Base-by-base conservation (phyloP, 192 early-diverging fungal species). In the Dissophora ornata region DNA sequence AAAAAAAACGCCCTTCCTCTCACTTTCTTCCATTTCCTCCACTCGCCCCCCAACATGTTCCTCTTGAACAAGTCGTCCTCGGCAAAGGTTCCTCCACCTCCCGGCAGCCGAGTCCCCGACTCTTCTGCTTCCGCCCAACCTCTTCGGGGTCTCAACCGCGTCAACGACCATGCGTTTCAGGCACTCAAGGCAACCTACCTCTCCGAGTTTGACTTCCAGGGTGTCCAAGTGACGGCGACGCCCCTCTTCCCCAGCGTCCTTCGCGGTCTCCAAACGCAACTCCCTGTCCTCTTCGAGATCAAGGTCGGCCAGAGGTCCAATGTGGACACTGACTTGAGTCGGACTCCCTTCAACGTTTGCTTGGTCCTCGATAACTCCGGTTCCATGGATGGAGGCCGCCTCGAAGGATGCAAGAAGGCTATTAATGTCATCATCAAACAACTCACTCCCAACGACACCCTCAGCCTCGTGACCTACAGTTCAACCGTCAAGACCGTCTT, bases 271-370 rank as follows among this genome's bases (percentile, higher is more conserved):
- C 48, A 59, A 25, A 69, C 67, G 10, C 28, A 61, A 33, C 47
- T 69, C 41, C 67, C 67, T 36, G 51, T 69, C 33, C 57, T 69
- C 29, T 61, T 69, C 58, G 38, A 69, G 28, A 53, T 69, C 58
- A 61, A 60, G 51, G 67, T 69, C 22, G 67, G 67, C 3, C 67
- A 61, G 57, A 41, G 67, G 9, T 53, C 67, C 57, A 55, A 69
- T 38, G 36, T 38, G 24, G 6, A 44, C 5, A n/a, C 22, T 18
- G 67, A 61, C 36, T 38, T 61, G 8, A 28, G n/a, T 46, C 67
- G 51, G 26, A 69, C 67, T 25, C 67, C 67, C 38, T 69, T 69
- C 58, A 69, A 69, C 30, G 25, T 53, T n/a, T 53, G 57, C 58
- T 61, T 69, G 51, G 67, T 69, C 40, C 67, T 69, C 22, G 67